Percentiles rank a stretch among this genome's conserved stretches.
These are phyloP conservation scores for Trichoderma citrinoviride DNA, from an alignment of 2,329 filamentous ascomycete species.

Conservation along the genomic window DNA sequence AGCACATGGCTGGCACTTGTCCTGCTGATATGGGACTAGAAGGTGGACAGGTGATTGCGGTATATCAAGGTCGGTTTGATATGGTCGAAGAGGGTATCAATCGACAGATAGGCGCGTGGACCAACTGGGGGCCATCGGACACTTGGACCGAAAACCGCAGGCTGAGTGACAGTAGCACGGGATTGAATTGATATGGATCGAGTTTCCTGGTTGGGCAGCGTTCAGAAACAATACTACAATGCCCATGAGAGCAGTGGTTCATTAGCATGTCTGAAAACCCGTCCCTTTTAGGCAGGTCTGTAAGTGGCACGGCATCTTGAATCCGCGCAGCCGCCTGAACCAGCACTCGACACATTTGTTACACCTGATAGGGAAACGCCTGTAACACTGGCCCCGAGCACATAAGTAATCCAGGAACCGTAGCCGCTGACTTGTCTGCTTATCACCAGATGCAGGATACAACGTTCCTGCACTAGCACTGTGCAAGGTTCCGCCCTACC, in stretches of 20 bases:
- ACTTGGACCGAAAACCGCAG: background rate
- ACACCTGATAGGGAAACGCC: background rate
- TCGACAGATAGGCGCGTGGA: background rate
- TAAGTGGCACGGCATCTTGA: background rate
- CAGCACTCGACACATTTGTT: background rate
- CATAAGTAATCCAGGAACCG: background rate
- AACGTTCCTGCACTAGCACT: constrained; percentile 15
- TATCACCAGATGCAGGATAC: constrained; percentile 5
- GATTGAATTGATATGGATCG: background rate
- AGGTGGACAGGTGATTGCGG: background rate
- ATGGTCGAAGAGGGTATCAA: background rate
- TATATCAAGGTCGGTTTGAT: background rate
- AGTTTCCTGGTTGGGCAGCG: constrained; percentile 8
- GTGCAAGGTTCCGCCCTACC: background rate
- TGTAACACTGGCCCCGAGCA: constrained; percentile 1
- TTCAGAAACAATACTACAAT: constrained; percentile 1
- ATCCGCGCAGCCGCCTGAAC: background rate
- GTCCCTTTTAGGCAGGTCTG: constrained; percentile 10
- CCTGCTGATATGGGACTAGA: background rate
- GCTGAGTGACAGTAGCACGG: background rate
- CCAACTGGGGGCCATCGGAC: background rate
- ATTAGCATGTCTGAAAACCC: background rate
- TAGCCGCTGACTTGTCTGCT: background rate
- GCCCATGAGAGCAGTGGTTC: background rate
- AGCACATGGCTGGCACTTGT: background rate